These are phyloP conservation scores for Ceratobasidium papillatum DNA, from an alignment of 1,284 basidiomycete species.

Conservation along the genomic window DNA sequence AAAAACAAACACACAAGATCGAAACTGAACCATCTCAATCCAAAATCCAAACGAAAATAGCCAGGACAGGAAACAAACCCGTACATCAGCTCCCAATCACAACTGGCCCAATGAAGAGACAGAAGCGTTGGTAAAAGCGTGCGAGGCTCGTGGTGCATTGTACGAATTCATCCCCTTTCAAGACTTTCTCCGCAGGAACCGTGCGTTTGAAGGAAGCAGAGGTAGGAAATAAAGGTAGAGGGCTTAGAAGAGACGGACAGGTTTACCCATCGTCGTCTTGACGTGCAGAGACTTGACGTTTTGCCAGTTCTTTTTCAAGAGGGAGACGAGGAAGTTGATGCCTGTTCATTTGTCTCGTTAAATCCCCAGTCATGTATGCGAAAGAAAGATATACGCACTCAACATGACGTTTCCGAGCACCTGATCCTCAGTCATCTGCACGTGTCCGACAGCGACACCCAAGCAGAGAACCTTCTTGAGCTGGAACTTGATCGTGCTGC, in stretches of 20 bases:
- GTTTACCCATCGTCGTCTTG: constrained; percentile 99
- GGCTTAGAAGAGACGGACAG: constrained; percentile 88
- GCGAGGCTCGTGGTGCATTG: constrained; percentile 90
- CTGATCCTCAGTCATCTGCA: constrained; percentile 98
- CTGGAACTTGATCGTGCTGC: constrained; percentile 99
- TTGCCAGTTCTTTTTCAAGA: constrained; percentile 99
- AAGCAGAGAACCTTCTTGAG: constrained; percentile 99
- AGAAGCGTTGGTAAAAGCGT: constrained; percentile 85
- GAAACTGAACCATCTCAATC: not conserved
- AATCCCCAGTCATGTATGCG: not conserved
- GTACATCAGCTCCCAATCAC: constrained; percentile 85
- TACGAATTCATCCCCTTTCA: constrained; percentile 46
- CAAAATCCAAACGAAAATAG: constrained; percentile 4
- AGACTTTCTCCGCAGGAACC: constrained; percentile 13
- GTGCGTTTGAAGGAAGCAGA: constrained; percentile 34
- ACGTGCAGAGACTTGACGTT: constrained; percentile 99
- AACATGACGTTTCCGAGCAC: constrained; percentile 98
- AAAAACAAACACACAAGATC: not conserved
- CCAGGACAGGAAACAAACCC: constrained; percentile 38
- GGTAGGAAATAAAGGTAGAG: constrained; percentile 21
- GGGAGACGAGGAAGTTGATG: constrained; percentile 99
- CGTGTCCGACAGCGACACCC: constrained; percentile 97
- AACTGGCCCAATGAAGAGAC: constrained; percentile 67
- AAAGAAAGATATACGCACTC: constrained; percentile 60
- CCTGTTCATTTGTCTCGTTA: constrained; percentile 56